Evolutionary conservation across 163 green algal species (phyloP), one percentile per base, ranked within the genome.

Genomic region (Chloroidium sp.): DNA sequence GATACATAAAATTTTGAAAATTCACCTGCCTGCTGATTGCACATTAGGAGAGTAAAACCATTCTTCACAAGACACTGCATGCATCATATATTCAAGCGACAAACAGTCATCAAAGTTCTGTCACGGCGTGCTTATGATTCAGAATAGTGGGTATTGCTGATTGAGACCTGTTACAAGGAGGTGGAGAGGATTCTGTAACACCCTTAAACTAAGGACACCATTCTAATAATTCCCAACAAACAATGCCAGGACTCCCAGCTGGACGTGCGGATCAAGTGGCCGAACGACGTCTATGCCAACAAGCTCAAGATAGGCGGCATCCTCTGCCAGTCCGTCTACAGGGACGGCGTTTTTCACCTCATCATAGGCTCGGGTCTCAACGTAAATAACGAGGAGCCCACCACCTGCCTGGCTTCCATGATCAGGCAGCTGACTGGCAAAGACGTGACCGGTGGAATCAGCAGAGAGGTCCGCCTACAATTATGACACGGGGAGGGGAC

Each of bases 191-290:
- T 77, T 13, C 13, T n/a, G 67, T n/a, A 74, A 74, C 10, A n/a
- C 10, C 12, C 67, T 12, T 74, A 10, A 74, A 74, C 36, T 36
- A 36, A 36, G 36, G 36, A 36, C 36, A 36, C 36, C 36, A 36
- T 36, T 36, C 36, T 36, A 36, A 36, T 36, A 36, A 72, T 10
- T 72, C 64, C 8, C 36, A 62, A 78, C 3, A 10, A 8, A 2
- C 8, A 62, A 72, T 75, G 78, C 62, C 82, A 84, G 72, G 77
- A 75, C 57, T 36, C 57, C 2, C 58, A 69, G 4, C 36, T 87
- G 57, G 83, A 90, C 58, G 82, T 98, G 8, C 84, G 87, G 58
- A 95, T 99, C 79, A 99, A 99, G 84, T 99, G 95, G 95, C 95
- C 95, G 67, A 99, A 99, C 78, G 95, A 99, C 84, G 88, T 99